phyloP scores from a whole-genome alignment of 805 yeast genomes.

The Ogataea nakhonphanomensis region DNA sequence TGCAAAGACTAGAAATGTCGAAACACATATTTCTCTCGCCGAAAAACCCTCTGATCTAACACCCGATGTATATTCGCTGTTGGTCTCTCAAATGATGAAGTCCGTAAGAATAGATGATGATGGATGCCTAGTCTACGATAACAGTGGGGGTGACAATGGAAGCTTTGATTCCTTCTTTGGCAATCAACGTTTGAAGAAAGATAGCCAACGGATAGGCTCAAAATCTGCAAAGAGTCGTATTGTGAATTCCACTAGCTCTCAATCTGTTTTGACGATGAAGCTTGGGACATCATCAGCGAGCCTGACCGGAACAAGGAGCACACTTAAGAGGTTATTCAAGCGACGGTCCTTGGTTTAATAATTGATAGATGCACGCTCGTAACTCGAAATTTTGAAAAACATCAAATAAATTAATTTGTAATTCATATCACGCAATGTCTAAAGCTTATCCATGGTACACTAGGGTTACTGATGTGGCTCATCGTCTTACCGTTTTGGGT shows the following conservation, averaged over 20 bases:
- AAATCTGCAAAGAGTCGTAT: slow-evolving; percentile 11
- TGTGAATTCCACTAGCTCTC: slow-evolving; percentile 17
- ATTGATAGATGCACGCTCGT: slow-evolving; percentile 8
- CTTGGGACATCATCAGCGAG: slow-evolving; percentile 1
- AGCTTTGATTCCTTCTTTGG: slow-evolving; percentile 17
- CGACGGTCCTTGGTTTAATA: slow-evolving; percentile 7
- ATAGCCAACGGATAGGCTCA: background rate
- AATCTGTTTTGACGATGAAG: slow-evolving; percentile 13
- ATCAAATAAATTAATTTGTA: slow-evolving; percentile 3
- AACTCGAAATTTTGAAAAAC: background rate
- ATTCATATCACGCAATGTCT: slow-evolving; percentile 34
- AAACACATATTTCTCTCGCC: slow-evolving; percentile 16
- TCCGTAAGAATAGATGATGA: slow-evolving; percentile 16
- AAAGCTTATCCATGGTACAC: slow-evolving; percentile 71
- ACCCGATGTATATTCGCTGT: slow-evolving; percentile 20
- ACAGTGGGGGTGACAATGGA: slow-evolving; percentile 4
- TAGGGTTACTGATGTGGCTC: slow-evolving; percentile 65
- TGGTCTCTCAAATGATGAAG: slow-evolving; percentile 15
- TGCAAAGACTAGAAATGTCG: slow-evolving; percentile 20
- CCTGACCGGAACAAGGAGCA: slow-evolving; percentile 13
- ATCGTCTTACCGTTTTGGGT: slow-evolving; percentile 67
- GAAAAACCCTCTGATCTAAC: slow-evolving; percentile 25
- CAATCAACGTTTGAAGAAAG: background rate
- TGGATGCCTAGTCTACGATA: slow-evolving; percentile 19
- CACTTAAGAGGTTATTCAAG: slow-evolving; percentile 24